Evolutionary conservation across 2,329 filamentous ascomycete genomes (phyloP), one percentile per base, ranked within the genome.

Genomic region (Orbilia quercus): DNA sequence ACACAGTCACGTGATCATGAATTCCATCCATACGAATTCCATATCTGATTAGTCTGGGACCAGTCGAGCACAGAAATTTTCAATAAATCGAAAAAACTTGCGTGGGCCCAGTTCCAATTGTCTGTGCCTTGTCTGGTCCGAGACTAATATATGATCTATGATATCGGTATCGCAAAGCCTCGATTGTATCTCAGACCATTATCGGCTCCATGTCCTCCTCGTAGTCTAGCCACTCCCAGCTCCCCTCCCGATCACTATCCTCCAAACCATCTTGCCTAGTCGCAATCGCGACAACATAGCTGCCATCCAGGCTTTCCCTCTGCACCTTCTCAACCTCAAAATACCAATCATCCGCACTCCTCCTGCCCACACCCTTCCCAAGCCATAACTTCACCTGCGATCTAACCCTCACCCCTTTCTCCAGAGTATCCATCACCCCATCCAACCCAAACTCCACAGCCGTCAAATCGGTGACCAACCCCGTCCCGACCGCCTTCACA

Each of bases 401-500:
- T 3, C 47, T 73, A 31, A 59, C 48, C 53, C 74, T 71, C 57
- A 31, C 28, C 23, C 45, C 55, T 1, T 34, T 45, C 20, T 66
- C 51, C 53, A 75, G 48, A 20, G 42, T 25, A 11, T 55, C 60
- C 42, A 48, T 66, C 18, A 75, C 70, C 16, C 76, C 55, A 7
- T 54, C 44, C 53, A 77, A 38, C 22, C 63, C 51, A 54, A 77
- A 77, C 45, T 78, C 76, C n/a, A 78, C 71, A 31, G 55, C 69
- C 51, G 67, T 66, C 9, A 78, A 54, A 42, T 78, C 73, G 23
- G 71, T 75, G 20, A 77, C 76, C 34, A 78, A 50, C 12, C 77
- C 77, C 1, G 76, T 76, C 9, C 77, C 77, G 7, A 77, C 63
- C 36, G 77, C 77, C 63, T 78, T 78, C 36, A 76, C 76, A 60